Percentiles rank a stretch among this genome's conserved stretches.
These are phyloP conservation scores for Gossypium raimondii DNA, from an alignment of 345 rosid genomes.

Conservation along the genomic window DNA sequence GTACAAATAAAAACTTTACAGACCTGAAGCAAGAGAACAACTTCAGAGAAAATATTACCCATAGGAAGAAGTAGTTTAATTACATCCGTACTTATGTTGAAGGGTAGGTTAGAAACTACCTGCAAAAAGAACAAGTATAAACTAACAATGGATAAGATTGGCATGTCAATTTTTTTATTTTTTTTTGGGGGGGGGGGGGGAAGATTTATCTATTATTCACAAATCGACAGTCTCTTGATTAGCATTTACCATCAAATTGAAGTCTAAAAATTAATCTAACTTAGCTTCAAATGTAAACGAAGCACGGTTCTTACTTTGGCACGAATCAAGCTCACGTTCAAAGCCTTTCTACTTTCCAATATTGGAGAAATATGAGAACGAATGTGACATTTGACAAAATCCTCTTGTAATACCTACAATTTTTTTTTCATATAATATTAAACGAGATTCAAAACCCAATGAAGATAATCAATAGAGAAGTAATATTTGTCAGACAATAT, in stretches of 20 bases:
- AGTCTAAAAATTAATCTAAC: not conserved
- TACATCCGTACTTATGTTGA: conserved; percentile 82
- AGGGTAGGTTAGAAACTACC: conserved; percentile 89
- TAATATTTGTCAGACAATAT: not conserved
- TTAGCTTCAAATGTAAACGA: not conserved
- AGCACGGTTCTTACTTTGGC: conserved; percentile 53
- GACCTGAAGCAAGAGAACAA: conserved; percentile 88
- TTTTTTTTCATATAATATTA: not conserved
- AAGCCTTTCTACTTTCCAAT: conserved; percentile 30
- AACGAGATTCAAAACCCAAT: not conserved
- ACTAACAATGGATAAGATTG: not conserved
- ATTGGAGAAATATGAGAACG: conserved; percentile 56
- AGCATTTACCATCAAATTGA: not conserved
- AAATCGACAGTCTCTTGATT: not conserved
- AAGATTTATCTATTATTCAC: not conserved
- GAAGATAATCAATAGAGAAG: conserved; percentile 12
- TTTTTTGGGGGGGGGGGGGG: not conserved
- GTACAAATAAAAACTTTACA: conserved; percentile 13
- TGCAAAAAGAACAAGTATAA: conserved; percentile 27
- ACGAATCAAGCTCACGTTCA: conserved; percentile 24
- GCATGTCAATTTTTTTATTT: not conserved
- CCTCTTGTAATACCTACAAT: conserved; percentile 74
- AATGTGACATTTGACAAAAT: conserved; percentile 70
- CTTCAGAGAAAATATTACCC: conserved; percentile 89
- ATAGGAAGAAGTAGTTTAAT: conserved; percentile 82